These are phyloP conservation scores for Rheum nobile DNA, from an alignment of 148 eudicot genomes.

Conservation along the genomic window DNA sequence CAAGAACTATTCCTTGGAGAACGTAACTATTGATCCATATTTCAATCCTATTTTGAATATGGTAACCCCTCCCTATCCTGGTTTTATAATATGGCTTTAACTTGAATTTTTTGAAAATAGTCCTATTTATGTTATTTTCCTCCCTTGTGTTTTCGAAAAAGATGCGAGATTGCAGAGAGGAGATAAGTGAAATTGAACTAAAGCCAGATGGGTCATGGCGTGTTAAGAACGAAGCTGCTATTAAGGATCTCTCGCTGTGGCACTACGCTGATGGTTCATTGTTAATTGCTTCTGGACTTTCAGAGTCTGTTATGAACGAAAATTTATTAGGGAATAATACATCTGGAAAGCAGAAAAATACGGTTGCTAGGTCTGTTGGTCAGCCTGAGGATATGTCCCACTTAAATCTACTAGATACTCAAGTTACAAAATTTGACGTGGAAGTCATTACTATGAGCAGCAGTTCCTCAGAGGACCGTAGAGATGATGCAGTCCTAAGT, in stretches of 20 bases:
- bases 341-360: conserved; percentile 29
- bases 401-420: conserved; percentile 18
- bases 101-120: background rate
- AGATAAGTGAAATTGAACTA: conserved; percentile 45
- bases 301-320: conserved; percentile 30
- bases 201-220: conserved; percentile 66
- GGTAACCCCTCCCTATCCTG: conserved; percentile 24
- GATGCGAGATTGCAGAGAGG: conserved; percentile 47
- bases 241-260: conserved; percentile 60
- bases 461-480: conserved; percentile 52
- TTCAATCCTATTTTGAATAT: conserved; percentile 38
- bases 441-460: conserved; percentile 69
- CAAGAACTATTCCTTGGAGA: conserved; percentile 49
- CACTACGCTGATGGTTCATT: conserved; percentile 64
- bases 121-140: conserved; percentile 8
- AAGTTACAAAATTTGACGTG: conserved; percentile 23
- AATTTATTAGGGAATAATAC: conserved; percentile 22
- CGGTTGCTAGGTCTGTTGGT: conserved; percentile 22
- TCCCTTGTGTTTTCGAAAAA: conserved; percentile 5
- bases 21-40: conserved; percentile 51
- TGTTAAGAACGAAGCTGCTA: conserved; percentile 27
- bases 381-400: conserved; percentile 20
- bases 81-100: conserved; percentile 2
- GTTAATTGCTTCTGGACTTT: conserved; percentile 19
- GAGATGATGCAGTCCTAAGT: conserved; percentile 48